A percentile compares a stretch with the other conserved stretches of the same genome.
Conservation (phyloP, 1,139 yeast species). For the Candida frijolesensis region DNA sequence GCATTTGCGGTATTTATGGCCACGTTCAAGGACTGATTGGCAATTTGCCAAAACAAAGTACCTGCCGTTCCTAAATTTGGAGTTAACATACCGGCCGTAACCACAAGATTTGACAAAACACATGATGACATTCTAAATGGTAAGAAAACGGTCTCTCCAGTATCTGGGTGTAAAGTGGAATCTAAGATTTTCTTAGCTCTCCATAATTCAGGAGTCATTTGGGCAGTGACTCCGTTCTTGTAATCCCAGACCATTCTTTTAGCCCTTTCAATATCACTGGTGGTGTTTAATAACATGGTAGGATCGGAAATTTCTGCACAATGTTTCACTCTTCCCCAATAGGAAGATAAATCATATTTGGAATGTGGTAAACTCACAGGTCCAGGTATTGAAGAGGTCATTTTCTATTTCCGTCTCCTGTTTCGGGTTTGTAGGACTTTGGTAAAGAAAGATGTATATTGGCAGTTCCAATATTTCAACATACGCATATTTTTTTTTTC, state of each 20-base stretch:
- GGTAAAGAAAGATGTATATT: too few relatives aligned
- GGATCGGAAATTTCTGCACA: slow-evolving; percentile 95
- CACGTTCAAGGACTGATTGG: slow-evolving; percentile 93
- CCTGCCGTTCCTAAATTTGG: slow-evolving; percentile 91
- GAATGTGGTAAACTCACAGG: slow-evolving; percentile 78
- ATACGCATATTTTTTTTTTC: not conserved
- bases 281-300: slow-evolving; percentile 76
- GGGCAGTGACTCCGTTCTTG: slow-evolving; percentile 61
- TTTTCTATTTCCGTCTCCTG: slow-evolving; percentile 21
- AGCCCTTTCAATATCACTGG: slow-evolving; percentile 64
- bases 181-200: slow-evolving; percentile 82
- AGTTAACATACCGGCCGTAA: slow-evolving; percentile 96
- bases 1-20: slow-evolving; percentile 97
- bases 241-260: slow-evolving; percentile 68
- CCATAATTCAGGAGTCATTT: slow-evolving; percentile 86
- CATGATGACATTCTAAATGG: slow-evolving; percentile 98
- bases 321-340: slow-evolving; percentile 92
- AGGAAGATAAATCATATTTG: slow-evolving; percentile 73
- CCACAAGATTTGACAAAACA: slow-evolving; percentile 89
- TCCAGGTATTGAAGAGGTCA: slow-evolving; percentile 91
- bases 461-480: not conserved
- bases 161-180: slow-evolving; percentile 92
- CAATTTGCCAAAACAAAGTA: slow-evolving; percentile 95
- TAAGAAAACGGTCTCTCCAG: slow-evolving; percentile 85
- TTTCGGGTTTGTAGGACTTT: not conserved